phyloP scores from a whole-genome alignment of 2,329 filamentous ascomycete genomes.

The Fusarium sp. region DNA sequence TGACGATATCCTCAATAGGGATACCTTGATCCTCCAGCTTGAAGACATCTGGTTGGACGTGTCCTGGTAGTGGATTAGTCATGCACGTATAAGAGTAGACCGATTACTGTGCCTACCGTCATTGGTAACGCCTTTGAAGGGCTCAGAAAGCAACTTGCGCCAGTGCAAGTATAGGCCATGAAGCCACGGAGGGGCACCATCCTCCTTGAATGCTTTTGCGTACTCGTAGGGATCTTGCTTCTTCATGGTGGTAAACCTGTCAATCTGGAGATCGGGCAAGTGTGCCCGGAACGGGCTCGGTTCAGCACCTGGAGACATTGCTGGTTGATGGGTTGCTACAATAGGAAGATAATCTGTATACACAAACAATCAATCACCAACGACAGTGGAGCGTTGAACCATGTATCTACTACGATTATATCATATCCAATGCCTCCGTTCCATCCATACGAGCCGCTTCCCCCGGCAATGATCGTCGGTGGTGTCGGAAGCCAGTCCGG shows the following conservation, averaged over 20 bases:
- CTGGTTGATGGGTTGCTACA: background rate
- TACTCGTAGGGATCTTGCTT: conserved; percentile 73
- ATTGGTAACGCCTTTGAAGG: conserved; percentile 76
- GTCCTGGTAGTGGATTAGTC: conserved; percentile 51
- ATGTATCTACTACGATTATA: background rate
- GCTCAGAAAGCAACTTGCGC: conserved; percentile 70
- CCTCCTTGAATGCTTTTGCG: conserved; percentile 68
- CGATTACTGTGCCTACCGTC: conserved; percentile 62
- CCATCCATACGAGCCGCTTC: background rate
- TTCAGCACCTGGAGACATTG: background rate
- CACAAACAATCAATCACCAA: background rate
- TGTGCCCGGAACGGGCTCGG: conserved; percentile 57
- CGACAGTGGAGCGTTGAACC: background rate
- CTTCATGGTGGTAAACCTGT: conserved; percentile 72
- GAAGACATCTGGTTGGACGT: conserved; percentile 66
- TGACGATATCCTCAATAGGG: conserved; percentile 67
- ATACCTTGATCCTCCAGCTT: conserved; percentile 72
- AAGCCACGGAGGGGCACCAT: conserved; percentile 74
- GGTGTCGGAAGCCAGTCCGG: background rate
- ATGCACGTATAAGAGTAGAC: background rate
- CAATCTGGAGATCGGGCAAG: conserved; percentile 70
- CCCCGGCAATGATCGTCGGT: background rate
- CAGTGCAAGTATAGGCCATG: conserved; percentile 71
- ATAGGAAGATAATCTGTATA: background rate
- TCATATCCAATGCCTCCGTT: background rate